Evolutionary conservation across 2,329 filamentous ascomycete genomes (phyloP).

Genomic region (Xylariaceae sp.): DNA sequence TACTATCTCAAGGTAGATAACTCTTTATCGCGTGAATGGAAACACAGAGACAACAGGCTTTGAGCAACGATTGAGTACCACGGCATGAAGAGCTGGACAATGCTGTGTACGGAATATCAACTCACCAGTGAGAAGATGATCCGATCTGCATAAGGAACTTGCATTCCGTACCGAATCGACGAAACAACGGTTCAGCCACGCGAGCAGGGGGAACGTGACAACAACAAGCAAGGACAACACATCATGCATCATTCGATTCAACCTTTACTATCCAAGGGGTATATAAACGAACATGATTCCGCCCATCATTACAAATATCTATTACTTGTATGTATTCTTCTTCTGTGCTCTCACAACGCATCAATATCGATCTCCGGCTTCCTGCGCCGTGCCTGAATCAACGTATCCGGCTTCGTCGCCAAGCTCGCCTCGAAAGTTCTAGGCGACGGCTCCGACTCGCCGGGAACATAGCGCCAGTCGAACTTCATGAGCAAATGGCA

Average conservation of each 20-base stretch:
- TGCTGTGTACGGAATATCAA: too few relatives aligned
- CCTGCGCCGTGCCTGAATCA: conserved; percentile 28
- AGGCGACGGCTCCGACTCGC: conserved; percentile 20
- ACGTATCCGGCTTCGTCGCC: conserved; percentile 20
- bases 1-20: not conserved
- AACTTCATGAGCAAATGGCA: conserved; percentile 31
- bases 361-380: conserved; percentile 31
- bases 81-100: too few relatives aligned
- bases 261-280: too few relatives aligned
- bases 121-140: too few relatives aligned
- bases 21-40: not conserved
- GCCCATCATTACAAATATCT: too few relatives aligned
- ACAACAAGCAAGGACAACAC: not conserved
- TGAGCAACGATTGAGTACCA: not conserved
- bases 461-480: conserved; percentile 31
- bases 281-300: too few relatives aligned
- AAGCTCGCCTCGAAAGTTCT: conserved; percentile 21
- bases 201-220: not conserved
- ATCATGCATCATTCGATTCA: too few relatives aligned
- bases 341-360: conserved; percentile 13
- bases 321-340: too few relatives aligned
- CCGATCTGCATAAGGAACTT: not conserved
- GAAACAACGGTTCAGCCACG: not conserved
- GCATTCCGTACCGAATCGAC: not conserved
- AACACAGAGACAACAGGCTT: not conserved